phyloP scores from a whole-genome alignment of 371 early-diverging fungal species.

The Dichotomocladium elegans region DNA sequence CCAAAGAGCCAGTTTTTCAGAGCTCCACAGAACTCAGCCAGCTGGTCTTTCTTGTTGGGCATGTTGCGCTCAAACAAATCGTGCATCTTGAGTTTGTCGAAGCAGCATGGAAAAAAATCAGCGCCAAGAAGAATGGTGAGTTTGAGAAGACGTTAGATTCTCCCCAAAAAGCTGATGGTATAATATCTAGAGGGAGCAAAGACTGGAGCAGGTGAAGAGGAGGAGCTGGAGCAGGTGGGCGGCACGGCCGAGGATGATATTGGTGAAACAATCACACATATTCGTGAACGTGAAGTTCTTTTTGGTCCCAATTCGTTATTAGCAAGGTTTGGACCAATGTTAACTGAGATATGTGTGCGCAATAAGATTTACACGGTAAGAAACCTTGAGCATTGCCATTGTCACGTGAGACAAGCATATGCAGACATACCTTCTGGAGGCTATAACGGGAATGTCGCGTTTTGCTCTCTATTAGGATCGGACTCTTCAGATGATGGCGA shows the following conservation, averaged over 20 bases:
- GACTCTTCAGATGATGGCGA: slow-evolving; percentile 78
- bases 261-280: slow-evolving; percentile 75
- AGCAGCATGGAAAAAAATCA: slow-evolving; percentile 80
- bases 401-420: too few relatives aligned
- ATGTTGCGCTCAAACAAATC: slow-evolving; percentile 92
- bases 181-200: too few relatives aligned
- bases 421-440: not conserved
- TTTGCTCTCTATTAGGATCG: too few relatives aligned
- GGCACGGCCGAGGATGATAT: slow-evolving; percentile 95
- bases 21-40: slow-evolving; percentile 76
- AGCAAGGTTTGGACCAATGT: slow-evolving; percentile 75
- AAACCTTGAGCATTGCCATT: too few relatives aligned
- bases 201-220: slow-evolving; percentile 33
- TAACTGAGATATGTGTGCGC: slow-evolving; percentile 77
- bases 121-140: slow-evolving; percentile 25
- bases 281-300: slow-evolving; percentile 90
- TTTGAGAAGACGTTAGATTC: not conserved
- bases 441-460: too few relatives aligned
- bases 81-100: slow-evolving; percentile 92
- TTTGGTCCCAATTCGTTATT: slow-evolving; percentile 76
- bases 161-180: too few relatives aligned
- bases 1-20: slow-evolving; percentile 32
- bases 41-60: slow-evolving; percentile 89
- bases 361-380: slow-evolving; percentile 77
- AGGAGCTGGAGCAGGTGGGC: slow-evolving; percentile 87